A percentile compares a stretch with the other conserved stretches of the same genome.
phyloP scores from a whole-genome alignment of 768 basidiomycete species.

The Boletellus ananas region DNA sequence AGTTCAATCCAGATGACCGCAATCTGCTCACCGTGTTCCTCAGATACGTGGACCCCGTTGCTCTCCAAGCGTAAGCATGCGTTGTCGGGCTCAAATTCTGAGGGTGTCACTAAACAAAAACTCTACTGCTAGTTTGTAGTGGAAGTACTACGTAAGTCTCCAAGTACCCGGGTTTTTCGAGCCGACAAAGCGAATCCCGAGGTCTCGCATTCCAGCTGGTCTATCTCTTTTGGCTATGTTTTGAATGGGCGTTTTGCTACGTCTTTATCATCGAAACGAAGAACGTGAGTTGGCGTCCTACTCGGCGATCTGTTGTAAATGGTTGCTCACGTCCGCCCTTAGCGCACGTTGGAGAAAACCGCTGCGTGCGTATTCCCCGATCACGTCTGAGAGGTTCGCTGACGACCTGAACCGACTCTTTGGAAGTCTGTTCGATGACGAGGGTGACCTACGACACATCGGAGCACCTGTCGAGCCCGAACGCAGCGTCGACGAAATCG shows the following conservation, averaged over 20 bases:
- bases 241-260: constrained; percentile 39
- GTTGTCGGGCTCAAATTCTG: neutral
- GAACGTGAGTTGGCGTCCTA: constrained; percentile 19
- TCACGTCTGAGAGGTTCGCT: no score
- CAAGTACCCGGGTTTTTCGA: neutral
- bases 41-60: constrained; percentile 37
- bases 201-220: constrained; percentile 8
- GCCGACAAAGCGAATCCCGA: neutral
- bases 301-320: neutral
- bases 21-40: constrained; percentile 7
- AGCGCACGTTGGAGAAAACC: constrained; percentile 20
- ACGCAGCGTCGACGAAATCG: neutral
- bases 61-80: constrained; percentile 23
- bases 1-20: constrained; percentile 19
- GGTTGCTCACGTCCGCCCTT: neutral
- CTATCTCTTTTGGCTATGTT: constrained; percentile 39
- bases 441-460: neutral
- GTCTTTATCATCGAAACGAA: constrained; percentile 39
- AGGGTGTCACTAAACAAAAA: neutral
- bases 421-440: constrained; percentile 15
- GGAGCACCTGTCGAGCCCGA: neutral
- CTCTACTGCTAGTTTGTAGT: constrained; percentile 28
- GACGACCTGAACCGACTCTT: neutral
- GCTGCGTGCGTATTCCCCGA: constrained; percentile 10
- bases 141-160: constrained; percentile 44